phyloP scores from a whole-genome alignment of 495 filamentous ascomycete genomes.

The Xylaria sp. region DNA sequence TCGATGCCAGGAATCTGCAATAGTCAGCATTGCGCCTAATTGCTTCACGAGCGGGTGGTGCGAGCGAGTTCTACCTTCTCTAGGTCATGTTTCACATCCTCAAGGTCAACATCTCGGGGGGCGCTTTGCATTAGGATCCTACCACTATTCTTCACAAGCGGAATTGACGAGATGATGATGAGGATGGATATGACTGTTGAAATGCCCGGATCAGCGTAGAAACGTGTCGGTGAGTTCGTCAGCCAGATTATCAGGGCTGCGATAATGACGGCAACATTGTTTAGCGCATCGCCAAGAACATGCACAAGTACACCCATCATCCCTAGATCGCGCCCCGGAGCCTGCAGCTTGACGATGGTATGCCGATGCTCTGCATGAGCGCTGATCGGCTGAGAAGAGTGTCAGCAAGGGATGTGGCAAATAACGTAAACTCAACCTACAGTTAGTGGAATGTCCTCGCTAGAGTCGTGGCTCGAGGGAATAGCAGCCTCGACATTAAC shows the following conservation, averaged over 20 bases:
- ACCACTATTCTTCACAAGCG: slow-evolving; percentile 86
- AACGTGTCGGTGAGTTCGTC: slow-evolving; percentile 56
- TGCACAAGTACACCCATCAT: slow-evolving; percentile 94
- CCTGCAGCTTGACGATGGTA: slow-evolving; percentile 34
- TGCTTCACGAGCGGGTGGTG: neutral
- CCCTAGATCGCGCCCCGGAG: slow-evolving; percentile 69
- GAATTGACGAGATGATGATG: slow-evolving; percentile 85
- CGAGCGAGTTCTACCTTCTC: slow-evolving; percentile 57
- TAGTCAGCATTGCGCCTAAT: neutral
- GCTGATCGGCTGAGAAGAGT: slow-evolving; percentile 63
- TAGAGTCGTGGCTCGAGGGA: slow-evolving; percentile 43
- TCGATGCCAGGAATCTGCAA: slow-evolving; percentile 73
- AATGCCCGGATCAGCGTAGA: slow-evolving; percentile 84
- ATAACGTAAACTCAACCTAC: slow-evolving; percentile 27
- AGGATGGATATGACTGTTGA: slow-evolving; percentile 86
- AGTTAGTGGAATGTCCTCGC: slow-evolving; percentile 52
- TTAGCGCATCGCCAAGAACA: slow-evolving; percentile 88
- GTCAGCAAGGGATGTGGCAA: slow-evolving; percentile 49
- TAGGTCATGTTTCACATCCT: slow-evolving; percentile 90
- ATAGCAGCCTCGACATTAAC: slow-evolving; percentile 69
- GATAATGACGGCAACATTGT: slow-evolving; percentile 90
- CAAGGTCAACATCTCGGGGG: slow-evolving; percentile 74
- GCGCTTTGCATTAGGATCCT: slow-evolving; percentile 89
- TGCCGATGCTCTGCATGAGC: slow-evolving; percentile 69
- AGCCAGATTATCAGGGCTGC: slow-evolving; percentile 88